Conservation (phyloP, 2,329 filamentous ascomycete species). For the Exophiala dermatitidis region DNA sequence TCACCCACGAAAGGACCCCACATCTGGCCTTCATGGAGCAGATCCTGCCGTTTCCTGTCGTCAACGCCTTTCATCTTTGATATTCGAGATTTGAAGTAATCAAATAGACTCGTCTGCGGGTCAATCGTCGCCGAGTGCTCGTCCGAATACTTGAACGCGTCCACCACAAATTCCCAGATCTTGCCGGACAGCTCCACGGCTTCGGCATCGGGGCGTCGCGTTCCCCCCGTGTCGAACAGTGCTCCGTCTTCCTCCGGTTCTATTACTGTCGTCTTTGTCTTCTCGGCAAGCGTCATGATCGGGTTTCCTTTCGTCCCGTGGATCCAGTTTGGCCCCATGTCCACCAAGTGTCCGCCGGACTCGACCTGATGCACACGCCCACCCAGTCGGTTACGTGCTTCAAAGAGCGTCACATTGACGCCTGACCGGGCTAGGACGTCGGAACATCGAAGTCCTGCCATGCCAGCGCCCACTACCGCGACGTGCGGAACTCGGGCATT, state of each 20-base stretch:
- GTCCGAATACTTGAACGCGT: conserved; percentile 55
- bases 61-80: conserved; percentile 33
- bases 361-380: conserved; percentile 50
- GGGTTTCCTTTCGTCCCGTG: conserved; percentile 56
- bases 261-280: conserved; percentile 45
- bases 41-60: conserved; percentile 37
- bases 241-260: conserved; percentile 47
- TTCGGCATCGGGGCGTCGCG: conserved; percentile 33
- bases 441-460: conserved; percentile 54
- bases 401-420: conserved; percentile 52
- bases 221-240: conserved; percentile 44
- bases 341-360: conserved; percentile 46
- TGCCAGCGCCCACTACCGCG: conserved; percentile 54
- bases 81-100: conserved; percentile 50
- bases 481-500: conserved; percentile 43
- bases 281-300: conserved; percentile 49
- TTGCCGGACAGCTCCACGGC: conserved; percentile 36
- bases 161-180: conserved; percentile 53
- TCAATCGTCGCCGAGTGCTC: conserved; percentile 46
- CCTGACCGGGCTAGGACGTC: conserved; percentile 52
- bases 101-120: conserved; percentile 46
- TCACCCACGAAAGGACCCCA: conserved; percentile 61
- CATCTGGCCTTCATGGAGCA: conserved; percentile 49
- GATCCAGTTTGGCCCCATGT: conserved; percentile 61
- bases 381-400: conserved; percentile 52